phyloP scores from a whole-genome alignment of 495 filamentous ascomycete species.

The Penicillium argentinense region DNA sequence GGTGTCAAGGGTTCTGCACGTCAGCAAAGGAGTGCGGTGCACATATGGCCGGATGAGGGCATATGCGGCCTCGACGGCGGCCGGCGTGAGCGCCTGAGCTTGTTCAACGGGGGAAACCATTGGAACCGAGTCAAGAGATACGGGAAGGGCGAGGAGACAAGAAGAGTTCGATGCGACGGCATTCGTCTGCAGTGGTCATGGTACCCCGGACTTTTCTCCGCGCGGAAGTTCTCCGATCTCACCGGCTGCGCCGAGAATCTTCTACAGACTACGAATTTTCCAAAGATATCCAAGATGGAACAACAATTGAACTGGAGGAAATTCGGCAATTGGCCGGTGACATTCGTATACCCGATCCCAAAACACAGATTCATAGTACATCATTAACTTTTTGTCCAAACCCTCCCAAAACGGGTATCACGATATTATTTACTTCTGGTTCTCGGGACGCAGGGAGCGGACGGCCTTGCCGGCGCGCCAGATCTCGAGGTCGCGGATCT shows the following conservation, averaged over 20 bases:
- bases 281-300: slow-evolving; percentile 1
- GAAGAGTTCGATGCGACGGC: not conserved
- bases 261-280: slow-evolving; percentile 1
- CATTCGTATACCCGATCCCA: slow-evolving; percentile 24
- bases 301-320: not conserved
- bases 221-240: not conserved
- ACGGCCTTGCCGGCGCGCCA: slow-evolving; percentile 99
- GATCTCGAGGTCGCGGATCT: slow-evolving; percentile 96
- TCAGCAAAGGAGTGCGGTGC: slow-evolving; percentile 81
- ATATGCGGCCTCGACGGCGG: slow-evolving; percentile 69
- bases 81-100: slow-evolving; percentile 62
- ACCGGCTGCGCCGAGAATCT: not conserved
- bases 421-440: slow-evolving; percentile 69
- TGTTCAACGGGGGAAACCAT: slow-evolving; percentile 35
- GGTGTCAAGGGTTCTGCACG: slow-evolving; percentile 66
- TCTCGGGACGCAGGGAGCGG: slow-evolving; percentile 83
- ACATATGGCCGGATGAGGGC: slow-evolving; percentile 70
- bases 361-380: slow-evolving; percentile 44
- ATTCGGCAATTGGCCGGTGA: slow-evolving; percentile 14
- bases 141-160: not conserved
- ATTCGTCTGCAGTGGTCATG: too few species aligned
- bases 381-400: slow-evolving; percentile 41
- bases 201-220: slow-evolving; percentile 12
- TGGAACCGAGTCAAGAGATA: not conserved
- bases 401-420: slow-evolving; percentile 28